Evolutionary conservation across 495 filamentous ascomycete genomes (phyloP).

Genomic region (Letharia lupina): DNA sequence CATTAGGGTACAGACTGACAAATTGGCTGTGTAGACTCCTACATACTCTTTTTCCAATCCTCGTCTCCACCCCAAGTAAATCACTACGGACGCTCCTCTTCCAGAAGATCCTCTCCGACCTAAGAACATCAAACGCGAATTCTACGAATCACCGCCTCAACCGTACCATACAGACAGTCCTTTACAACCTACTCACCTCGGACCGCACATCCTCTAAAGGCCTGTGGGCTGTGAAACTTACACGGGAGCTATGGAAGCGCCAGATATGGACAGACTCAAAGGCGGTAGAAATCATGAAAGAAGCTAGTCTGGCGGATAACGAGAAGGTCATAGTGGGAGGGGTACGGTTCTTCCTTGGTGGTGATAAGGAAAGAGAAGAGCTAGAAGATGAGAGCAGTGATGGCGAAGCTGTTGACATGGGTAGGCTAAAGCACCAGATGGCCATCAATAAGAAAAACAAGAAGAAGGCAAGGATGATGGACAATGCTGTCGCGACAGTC

Average conservation of each 20-base stretch:
- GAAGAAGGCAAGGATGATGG: slow-evolving; percentile 70
- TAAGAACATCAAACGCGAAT: slow-evolving; percentile 77
- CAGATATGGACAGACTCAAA: slow-evolving; percentile 84
- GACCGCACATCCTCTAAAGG: slow-evolving; percentile 78
- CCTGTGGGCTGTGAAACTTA: slow-evolving; percentile 89
- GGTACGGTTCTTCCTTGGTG: slow-evolving; percentile 89
- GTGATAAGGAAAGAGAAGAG: slow-evolving; percentile 90
- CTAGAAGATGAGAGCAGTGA: slow-evolving; percentile 82
- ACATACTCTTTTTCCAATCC: slow-evolving; percentile 85
- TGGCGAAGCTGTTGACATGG: slow-evolving; percentile 68
- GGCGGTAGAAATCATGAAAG: slow-evolving; percentile 90
- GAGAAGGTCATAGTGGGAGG: slow-evolving; percentile 83
- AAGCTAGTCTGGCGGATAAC: slow-evolving; percentile 71
- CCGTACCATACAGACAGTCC: slow-evolving; percentile 79
- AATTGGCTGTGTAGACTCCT: slow-evolving; percentile 45
- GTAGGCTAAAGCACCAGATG: slow-evolving; percentile 70
- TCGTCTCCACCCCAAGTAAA: slow-evolving; percentile 80
- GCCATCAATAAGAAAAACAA: slow-evolving; percentile 93
- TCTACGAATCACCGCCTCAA: slow-evolving; percentile 86
- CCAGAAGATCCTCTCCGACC: slow-evolving; percentile 83
- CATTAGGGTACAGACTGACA: not conserved
- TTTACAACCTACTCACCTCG: slow-evolving; percentile 81
- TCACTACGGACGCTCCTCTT: slow-evolving; percentile 74
- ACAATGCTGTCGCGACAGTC: slow-evolving; percentile 67
- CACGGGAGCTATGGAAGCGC: slow-evolving; percentile 78